Conservation (phyloP, 306 rosid species). For the Corylus americana region DNA sequence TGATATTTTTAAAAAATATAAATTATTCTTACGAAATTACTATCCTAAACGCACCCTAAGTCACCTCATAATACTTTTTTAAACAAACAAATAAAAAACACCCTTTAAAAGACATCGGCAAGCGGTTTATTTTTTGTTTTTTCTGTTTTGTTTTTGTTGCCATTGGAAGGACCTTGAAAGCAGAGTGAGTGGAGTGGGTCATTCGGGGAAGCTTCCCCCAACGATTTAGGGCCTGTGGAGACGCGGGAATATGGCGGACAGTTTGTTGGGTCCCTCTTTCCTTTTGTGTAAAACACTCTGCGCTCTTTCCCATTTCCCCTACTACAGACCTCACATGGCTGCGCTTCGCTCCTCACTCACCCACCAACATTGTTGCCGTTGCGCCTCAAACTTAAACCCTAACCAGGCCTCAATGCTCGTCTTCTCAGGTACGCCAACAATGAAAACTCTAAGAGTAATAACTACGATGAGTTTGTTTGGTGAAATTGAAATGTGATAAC, state of each 20-base stretch:
- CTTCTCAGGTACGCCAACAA: conserved; percentile 52
- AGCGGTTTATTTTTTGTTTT: too few species aligned
- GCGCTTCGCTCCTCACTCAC: conserved; percentile 33
- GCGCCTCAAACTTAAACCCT: conserved; percentile 45
- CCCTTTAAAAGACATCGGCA: too few species aligned
- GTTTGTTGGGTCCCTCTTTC: conserved; percentile 54
- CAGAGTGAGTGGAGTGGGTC: background rate
- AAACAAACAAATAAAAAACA: too few species aligned
- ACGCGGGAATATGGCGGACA: conserved; percentile 56
- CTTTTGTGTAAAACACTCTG: conserved; percentile 6
- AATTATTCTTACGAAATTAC: too few species aligned
- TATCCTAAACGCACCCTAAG: too few species aligned
- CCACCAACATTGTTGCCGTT: conserved; percentile 36
- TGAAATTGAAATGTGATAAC: background rate
- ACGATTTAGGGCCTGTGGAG: background rate
- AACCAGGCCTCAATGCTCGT: conserved; percentile 69
- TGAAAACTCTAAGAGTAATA: background rate
- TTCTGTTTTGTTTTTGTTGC: background rate
- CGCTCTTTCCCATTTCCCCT: conserved; percentile 25
- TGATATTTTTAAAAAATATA: too few species aligned
- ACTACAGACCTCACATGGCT: conserved; percentile 50
- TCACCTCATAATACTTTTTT: too few species aligned
- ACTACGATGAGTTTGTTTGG: background rate
- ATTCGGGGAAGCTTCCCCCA: background rate
- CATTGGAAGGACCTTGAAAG: background rate